Conservation (phyloP, 305 asterid species). For the Fraxinus nigra region DNA sequence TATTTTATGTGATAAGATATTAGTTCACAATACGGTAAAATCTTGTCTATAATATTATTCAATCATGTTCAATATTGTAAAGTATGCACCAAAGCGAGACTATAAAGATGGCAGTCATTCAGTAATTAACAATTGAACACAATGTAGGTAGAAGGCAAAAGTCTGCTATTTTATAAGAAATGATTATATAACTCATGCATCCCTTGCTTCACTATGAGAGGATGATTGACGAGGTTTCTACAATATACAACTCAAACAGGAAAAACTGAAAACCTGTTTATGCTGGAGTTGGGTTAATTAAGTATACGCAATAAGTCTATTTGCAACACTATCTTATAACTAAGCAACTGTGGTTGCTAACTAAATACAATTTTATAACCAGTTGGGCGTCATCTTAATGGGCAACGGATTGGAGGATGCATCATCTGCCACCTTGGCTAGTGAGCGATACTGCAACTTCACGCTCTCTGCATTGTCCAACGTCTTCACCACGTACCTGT, state of each 20-base stretch:
- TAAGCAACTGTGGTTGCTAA: not conserved
- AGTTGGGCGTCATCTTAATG: constrained; percentile 46
- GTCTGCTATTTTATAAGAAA: not conserved
- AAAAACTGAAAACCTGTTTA: not conserved
- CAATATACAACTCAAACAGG: constrained; percentile 1
- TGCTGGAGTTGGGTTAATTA: not conserved
- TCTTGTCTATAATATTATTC: not conserved
- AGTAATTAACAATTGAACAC: not conserved
- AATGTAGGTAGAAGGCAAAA: not conserved
- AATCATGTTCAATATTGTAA: not conserved
- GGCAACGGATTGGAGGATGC: constrained; percentile 49
- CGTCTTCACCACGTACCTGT: constrained; percentile 95
- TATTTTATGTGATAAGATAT: not conserved
- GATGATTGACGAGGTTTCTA: not conserved
- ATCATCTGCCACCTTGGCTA: constrained; percentile 61
- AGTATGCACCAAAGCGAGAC: not conserved
- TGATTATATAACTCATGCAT: not conserved
- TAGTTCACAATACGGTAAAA: not conserved
- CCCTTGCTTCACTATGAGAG: not conserved
- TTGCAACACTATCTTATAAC: not conserved
- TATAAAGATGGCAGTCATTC: not conserved
- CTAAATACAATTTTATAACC: constrained; percentile 42
- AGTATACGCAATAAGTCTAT: not conserved
- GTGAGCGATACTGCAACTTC: constrained; percentile 89
- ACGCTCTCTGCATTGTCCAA: constrained; percentile 97